A percentile compares a stretch with the other conserved stretches of the same genome.
Conservation (phyloP, 2,329 filamentous ascomycete species). For the Juglanconis oblonga region DNA sequence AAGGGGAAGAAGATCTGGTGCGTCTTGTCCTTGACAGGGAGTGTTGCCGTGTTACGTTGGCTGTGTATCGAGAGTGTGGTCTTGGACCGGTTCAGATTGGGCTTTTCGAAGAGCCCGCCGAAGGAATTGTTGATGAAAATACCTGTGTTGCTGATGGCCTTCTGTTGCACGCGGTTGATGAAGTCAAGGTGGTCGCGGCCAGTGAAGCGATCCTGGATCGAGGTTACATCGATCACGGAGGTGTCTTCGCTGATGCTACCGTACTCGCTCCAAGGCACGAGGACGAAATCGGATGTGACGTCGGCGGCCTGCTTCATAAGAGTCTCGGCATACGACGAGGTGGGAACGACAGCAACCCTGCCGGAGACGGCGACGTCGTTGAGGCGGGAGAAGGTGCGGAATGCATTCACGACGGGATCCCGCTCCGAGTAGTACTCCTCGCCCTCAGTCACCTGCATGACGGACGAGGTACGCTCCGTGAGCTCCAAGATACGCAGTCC, state of each 20-base stretch:
- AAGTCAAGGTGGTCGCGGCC: conserved; percentile 69
- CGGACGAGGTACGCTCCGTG: conserved; percentile 88
- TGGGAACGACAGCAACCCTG: conserved; percentile 75
- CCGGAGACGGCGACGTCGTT: conserved; percentile 81
- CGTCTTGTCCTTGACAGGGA: conserved; percentile 62
- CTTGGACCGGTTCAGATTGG: conserved; percentile 42
- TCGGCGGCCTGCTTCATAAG: conserved; percentile 69
- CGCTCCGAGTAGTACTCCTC: conserved; percentile 64
- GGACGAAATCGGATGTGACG: conserved; percentile 67
- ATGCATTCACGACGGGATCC: conserved; percentile 88
- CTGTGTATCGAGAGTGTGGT: conserved; percentile 61
- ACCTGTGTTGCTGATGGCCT: conserved; percentile 65
- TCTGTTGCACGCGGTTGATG: conserved; percentile 64
- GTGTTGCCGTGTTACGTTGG: conserved; percentile 45
- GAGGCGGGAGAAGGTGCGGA: conserved; percentile 82
- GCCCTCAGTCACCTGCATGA: conserved; percentile 87
- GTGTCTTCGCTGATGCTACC: conserved; percentile 69
- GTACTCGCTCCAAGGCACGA: conserved; percentile 88
- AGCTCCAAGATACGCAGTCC: conserved; percentile 84
- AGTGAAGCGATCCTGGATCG: conserved; percentile 57
- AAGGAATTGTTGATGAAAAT: conserved; percentile 72
- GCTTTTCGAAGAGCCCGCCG: conserved; percentile 35
- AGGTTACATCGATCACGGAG: conserved; percentile 36
- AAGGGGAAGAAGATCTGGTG: conserved; percentile 88
- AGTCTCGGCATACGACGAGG: conserved; percentile 75